A percentile compares a stretch with the other conserved stretches of the same genome.
Evolutionary conservation across 2,329 filamentous ascomycete species (phyloP).

Genomic region (Phialemoniopsis sp.): DNA sequence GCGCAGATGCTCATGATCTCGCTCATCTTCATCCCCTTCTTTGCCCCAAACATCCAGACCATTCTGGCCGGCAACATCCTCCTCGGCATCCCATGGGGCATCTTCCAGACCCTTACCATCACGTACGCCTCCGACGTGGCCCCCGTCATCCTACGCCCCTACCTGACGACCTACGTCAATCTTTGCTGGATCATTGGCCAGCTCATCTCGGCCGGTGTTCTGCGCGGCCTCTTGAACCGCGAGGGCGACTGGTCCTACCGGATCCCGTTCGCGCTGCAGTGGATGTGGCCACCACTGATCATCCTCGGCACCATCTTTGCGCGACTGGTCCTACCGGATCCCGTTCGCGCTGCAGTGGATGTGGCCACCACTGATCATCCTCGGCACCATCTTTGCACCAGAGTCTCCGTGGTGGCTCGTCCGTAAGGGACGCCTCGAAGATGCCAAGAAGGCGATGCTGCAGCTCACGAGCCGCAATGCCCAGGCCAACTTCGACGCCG

Average conservation of each 20-base stretch:
- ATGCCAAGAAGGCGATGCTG: conserved; percentile 29
- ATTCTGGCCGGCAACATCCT: conserved; percentile 25
- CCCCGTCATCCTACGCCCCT: conserved; percentile 22
- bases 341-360: conserved; percentile 55
- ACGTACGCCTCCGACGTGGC: conserved; percentile 26
- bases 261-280: conserved; percentile 31
- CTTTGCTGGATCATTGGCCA: conserved; percentile 35
- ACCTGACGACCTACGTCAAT: conserved; percentile 29
- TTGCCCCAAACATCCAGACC: conserved; percentile 18
- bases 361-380: conserved; percentile 41
- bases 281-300: conserved; percentile 35
- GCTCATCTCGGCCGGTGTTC: conserved; percentile 30
- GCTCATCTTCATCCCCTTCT: conserved; percentile 18
- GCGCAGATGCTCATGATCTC: background rate
- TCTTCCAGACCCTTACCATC: conserved; percentile 15
- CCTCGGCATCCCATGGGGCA: conserved; percentile 23
- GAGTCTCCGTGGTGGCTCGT: conserved; percentile 40
- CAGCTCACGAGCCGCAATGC: conserved; percentile 29
- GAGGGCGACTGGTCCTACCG: conserved; percentile 29
- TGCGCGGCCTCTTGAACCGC: conserved; percentile 26
- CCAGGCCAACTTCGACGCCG: conserved; percentile 25
- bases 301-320: conserved; percentile 30
- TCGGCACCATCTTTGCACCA: conserved; percentile 31
- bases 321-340: too few relatives aligned
- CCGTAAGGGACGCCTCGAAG: conserved; percentile 26